Base-by-base conservation (phyloP, 208 protist species). In the Angomonas deanei region DNA sequence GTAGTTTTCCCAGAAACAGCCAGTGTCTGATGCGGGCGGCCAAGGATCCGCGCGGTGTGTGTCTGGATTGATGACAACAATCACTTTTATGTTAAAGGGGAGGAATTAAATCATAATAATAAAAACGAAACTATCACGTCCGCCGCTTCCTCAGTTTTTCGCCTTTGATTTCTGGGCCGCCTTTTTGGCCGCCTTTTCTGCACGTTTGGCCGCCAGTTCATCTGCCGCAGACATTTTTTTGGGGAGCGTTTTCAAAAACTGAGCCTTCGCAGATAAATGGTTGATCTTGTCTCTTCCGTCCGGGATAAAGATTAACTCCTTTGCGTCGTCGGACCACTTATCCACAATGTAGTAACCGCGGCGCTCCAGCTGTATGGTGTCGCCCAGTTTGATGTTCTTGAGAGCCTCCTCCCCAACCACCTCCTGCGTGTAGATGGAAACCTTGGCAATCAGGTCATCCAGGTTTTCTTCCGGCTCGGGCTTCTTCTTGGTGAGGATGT, bases 271-370 rank as follows among this genome's bases (percentile, higher is more conserved):
- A 30, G 77, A 91, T 8, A 97, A 66, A 65, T 97, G 91, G 70
- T 94, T 97, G 31, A 95, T 64, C 69, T 95, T 97, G 50, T 93
- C 86, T 48, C 88, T 86, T 17, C 88, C 91, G 60, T 97, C 87
- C 6, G 88, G 86, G 64, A 97, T 93, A 61, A 62, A 58, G 61
- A 93, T 93, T 47, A 96, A 70, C 34, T 84, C 78, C 71, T 88
- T 91, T 17, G 63, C 58, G 8, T 32, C 53, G 21, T 58, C 63
- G 23, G 81, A 73, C 28, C 42, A 21, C 34, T 69, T 64, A 70
- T 99, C 97, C 36, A 93, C 84, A 72, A 99, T 99, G 84, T 98
- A 99, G 84, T 97, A 99, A 66, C 98, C 98, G 24, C 92, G 84
- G 62, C 98, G 88, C 78, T 99, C 95, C 23, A 99, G 70, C 80